Evolutionary conservation across 768 basidiomycete genomes (phyloP), one percentile per base, ranked within the genome.

Genomic region (Candolleomyces eurysporus): DNA sequence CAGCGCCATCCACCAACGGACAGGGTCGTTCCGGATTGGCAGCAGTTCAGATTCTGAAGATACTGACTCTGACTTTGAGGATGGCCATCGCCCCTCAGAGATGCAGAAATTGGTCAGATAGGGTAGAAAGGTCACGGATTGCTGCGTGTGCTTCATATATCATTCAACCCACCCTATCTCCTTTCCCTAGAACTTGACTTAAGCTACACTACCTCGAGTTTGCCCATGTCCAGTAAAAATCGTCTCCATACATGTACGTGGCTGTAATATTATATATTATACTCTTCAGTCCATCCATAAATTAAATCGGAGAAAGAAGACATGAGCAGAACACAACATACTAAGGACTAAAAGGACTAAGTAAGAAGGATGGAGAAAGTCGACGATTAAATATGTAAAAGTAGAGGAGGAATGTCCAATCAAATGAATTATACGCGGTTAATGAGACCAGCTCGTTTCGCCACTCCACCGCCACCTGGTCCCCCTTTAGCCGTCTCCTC

Each of bases 401-500:
- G 30, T 8, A 42, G n/a, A 26, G 26, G 30, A 14, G 45, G 45
- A 22, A 21, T 32, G 30, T 22, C 53, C 26, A n/a, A 22, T 48
- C 36, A 21, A 19, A 45, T 49, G 43, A 14, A 50, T 50, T 62
- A 68, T 62, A 66, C 65, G 22, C 69, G 65, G 36, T 67, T 71
- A 19, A 71, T 65, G 53, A 71, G 65, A 22, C 72, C 74, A 64
- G 76, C 73, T 67, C 81, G 78, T 71, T 80, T 85, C 31, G 70
- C 67, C 55, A 74, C 63, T 36, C 73, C 77, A 46, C 70, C 71
- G 42, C 68, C 68, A 58, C 69, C 63, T 26, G 67, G 50, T 31
- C 63, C 64, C 21, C 70, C 68, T 26, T 71, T 78, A 26, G 76
- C 62, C 52, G 75, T 74, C 64, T 88, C 89, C 17, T 82, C 86